Base-by-base conservation (phyloP, 768 basidiomycete species). In the Calvatia gigantea region DNA sequence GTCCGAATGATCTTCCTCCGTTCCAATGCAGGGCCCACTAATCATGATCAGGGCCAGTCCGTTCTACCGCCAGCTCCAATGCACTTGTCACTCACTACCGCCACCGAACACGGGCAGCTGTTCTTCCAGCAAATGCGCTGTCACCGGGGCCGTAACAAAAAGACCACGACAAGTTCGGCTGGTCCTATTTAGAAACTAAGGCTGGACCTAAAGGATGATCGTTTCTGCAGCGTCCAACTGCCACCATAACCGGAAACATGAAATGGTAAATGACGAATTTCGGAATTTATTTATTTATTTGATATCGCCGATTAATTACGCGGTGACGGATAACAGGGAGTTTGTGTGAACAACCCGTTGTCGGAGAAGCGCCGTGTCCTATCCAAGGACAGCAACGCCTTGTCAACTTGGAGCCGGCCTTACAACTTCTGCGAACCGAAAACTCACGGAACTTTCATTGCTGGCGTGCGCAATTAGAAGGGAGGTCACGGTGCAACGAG, bases 1-100 rank as follows among this genome's bases (percentile, higher is more conserved):
- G 19, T 48, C 46, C 46, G 46, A 48, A 48, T 27, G 38, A 42
- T 42, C 29, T 29, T 42, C 48, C 50, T 51, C 50, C 50, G 50
- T 51, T 51, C 50, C 50, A 51, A 27, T 46, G 29, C 29, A 33
- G 46, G 46, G 31, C 28, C 46, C 31, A 48, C n/a, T 4, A 48
- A 48, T 21, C 32, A 29, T 47, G 15, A 23, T 32, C 29, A 48
- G 46, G 46, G 31, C 29, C 28, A 48, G 11, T 32, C 46, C 46
- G 46, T 31, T 48, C 46, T 48, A 35, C 23, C 35, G n/a, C 23
- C 19, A 42, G 21, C 41, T 25, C 41, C 41, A 42, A 32, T 45
- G 27, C 19, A 12, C 46, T n/a, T 4, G 15, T 32, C 28, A 11
- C 46, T 32, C n/a, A 27, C 43, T 23, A 14, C 8, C 15, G 29